Conservation (phyloP, 352 stramenopile species). For the Pythium dissimile region DNA sequence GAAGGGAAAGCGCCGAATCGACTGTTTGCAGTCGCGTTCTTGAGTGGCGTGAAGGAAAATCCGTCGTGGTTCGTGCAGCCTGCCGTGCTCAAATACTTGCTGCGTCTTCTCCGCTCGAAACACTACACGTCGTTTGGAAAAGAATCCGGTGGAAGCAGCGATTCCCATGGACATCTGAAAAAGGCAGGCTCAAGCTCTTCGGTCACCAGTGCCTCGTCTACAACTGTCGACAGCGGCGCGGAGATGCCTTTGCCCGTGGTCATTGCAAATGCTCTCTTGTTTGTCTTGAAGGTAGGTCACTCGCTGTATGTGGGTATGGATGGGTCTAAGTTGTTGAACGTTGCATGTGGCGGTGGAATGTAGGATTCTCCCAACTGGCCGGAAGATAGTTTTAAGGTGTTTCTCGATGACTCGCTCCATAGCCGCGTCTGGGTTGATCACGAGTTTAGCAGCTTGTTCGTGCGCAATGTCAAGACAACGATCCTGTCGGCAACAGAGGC, state of each 20-base stretch:
- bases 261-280: constrained; percentile 64
- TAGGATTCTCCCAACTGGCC: constrained; percentile 57
- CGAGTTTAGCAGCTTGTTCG: constrained; percentile 73
- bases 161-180: constrained; percentile 38
- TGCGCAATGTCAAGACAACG: constrained; percentile 77
- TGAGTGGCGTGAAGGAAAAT: constrained; percentile 56
- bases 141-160: not conserved
- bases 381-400: constrained; percentile 84
- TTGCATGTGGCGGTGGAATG: not conserved
- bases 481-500: constrained; percentile 22
- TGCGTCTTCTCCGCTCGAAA: constrained; percentile 78
- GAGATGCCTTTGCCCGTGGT: constrained; percentile 71
- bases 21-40: constrained; percentile 54
- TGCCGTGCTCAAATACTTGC: constrained; percentile 67
- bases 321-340: not conserved
- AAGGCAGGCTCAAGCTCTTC: constrained; percentile 21
- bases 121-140: constrained; percentile 42
- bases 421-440: constrained; percentile 83
- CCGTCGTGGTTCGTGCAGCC: constrained; percentile 49
- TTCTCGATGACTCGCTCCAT: constrained; percentile 80
- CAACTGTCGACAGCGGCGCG: constrained; percentile 25
- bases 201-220: constrained; percentile 10
- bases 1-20: constrained; percentile 51
- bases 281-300: constrained; percentile 53
- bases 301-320: not conserved